Conservation (phyloP, 106 monocot genomes). For the Amphibolis antarctica region DNA sequence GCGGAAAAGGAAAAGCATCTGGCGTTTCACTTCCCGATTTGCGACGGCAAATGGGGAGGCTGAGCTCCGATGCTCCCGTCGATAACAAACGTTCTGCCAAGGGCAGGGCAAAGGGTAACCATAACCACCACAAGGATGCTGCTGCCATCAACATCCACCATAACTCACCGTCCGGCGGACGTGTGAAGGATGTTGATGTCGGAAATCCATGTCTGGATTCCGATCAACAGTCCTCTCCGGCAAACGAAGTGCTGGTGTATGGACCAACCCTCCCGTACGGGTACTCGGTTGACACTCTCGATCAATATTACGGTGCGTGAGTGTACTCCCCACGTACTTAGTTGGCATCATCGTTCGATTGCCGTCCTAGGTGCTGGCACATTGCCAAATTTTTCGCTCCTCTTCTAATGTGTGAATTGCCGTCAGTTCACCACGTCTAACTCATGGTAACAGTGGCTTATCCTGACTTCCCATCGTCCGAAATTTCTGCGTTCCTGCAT, state of each 20-base stretch:
- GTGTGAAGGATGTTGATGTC: slow-evolving; percentile 17
- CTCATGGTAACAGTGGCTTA: no score
- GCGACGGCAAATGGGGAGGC: slow-evolving; percentile 61
- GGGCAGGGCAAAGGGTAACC: slow-evolving; percentile 42
- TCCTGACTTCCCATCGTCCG: no score
- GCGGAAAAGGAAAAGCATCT: slow-evolving; percentile 41
- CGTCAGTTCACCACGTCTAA: no score
- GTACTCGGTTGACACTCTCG: slow-evolving; percentile 32
- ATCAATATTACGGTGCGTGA: slow-evolving; percentile 15
- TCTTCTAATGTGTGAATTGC: no score
- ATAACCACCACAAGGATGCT: no score
- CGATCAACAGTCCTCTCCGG: slow-evolving; percentile 13
- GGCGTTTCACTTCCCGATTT: slow-evolving; percentile 44
- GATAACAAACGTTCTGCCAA: slow-evolving; percentile 38
- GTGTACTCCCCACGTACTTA: not conserved
- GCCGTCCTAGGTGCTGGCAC: no score
- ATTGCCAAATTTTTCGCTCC: not conserved
- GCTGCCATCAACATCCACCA: slow-evolving; percentile 8
- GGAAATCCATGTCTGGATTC: slow-evolving; percentile 7
- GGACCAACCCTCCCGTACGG: slow-evolving; percentile 56
- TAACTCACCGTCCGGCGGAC: slow-evolving; percentile 2
- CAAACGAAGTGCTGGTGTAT: slow-evolving; percentile 34
- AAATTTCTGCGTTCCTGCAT: no score
- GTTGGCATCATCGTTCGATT: not conserved
- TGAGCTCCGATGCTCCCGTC: slow-evolving; percentile 33